Base-by-base conservation (phyloP, 2,329 filamentous ascomycete species). In the Botrytis galanthina region DNA sequence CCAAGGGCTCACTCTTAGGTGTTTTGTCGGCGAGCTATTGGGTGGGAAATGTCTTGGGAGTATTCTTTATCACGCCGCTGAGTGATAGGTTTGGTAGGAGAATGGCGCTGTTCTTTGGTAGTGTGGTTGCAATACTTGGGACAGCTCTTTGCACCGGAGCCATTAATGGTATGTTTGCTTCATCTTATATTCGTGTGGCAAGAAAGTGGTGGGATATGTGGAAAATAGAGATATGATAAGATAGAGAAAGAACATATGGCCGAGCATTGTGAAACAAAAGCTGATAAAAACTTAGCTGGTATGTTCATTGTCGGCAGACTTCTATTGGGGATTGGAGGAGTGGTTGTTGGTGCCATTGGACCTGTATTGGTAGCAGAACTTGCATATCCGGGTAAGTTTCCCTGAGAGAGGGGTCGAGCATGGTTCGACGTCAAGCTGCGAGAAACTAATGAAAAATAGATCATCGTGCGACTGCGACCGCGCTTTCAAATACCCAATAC, bases 401-500 rank as follows among this genome's bases (percentile, higher is more conserved):
- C 44, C 42, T 22, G 22, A 4, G 5, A 29, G 6, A 37, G 16
- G 3, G 35, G 46, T 20, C 10, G 14, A n/a, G 44, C 26, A 37
- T 22, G 26, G 42, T 39, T 51, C 2, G 35, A 29, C 18, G 14
- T 16, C 5, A 1, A 42, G 8, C 14, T 8, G 26, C 7, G 42
- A 16, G 20, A 18, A 16, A 10, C 32, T 66, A 51, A 66, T 51
- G 10, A 5, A 62, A 9, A 9, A 35, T 20, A 67, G 54, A 51
- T 35, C 81, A 83, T 29, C 77, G 82, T 54, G 80, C 79, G 32
- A 82, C 80, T 39, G 70, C 80, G 9, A 82, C 81, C 4, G 78
- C 82, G 0, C 44, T 82, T 39, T 83, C 81, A 71, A 80, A 82
- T 42, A 81, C 81, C 3, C 78, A 79, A 20, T 82, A 80, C 75